Conservation (phyloP, 106 monocot genomes). For the Cymbidium sinense region DNA sequence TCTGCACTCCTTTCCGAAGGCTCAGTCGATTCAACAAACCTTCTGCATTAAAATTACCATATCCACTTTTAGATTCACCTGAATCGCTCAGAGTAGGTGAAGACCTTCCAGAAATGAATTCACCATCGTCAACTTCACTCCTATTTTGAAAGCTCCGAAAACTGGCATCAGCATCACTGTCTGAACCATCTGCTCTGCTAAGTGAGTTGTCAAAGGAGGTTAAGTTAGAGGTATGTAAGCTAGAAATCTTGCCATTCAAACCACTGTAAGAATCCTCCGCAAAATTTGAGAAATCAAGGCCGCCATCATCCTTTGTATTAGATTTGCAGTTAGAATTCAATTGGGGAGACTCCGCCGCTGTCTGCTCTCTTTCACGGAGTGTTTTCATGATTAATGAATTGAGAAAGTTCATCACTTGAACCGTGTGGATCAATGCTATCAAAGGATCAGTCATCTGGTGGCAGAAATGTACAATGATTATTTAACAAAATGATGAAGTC, state of each 20-base stretch:
- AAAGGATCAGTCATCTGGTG: slow-evolving; percentile 88
- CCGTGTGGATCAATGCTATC: slow-evolving; percentile 84
- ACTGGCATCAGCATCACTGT: slow-evolving; percentile 26
- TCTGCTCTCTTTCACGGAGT: slow-evolving; percentile 52
- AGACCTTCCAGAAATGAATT: slow-evolving; percentile 15
- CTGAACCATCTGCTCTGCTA: slow-evolving; percentile 4
- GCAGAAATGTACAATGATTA: background rate
- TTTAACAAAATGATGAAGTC: background rate
- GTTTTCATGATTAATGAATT: slow-evolving; percentile 66
- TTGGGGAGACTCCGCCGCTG: slow-evolving; percentile 9
- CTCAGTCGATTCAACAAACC: slow-evolving; percentile 42
- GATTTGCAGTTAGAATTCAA: slow-evolving; percentile 31
- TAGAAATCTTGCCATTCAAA: slow-evolving; percentile 1
- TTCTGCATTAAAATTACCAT: slow-evolving; percentile 20
- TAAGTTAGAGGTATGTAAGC: slow-evolving; percentile 3
- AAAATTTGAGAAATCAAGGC: slow-evolving; percentile 10
- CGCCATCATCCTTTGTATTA: slow-evolving; percentile 15
- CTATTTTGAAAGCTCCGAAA: slow-evolving; percentile 28
- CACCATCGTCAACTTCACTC: slow-evolving; percentile 6
- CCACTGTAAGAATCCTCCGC: slow-evolving; percentile 5
- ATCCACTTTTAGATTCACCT: slow-evolving; percentile 18
- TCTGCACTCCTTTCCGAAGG: slow-evolving; percentile 46
- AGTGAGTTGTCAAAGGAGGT: slow-evolving; percentile 20
- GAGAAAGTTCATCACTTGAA: slow-evolving; percentile 91
- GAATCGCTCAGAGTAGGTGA: slow-evolving; percentile 13